Base-by-base conservation (phyloP, 1,139 yeast species). In the Yamadazyma conglobata region DNA sequence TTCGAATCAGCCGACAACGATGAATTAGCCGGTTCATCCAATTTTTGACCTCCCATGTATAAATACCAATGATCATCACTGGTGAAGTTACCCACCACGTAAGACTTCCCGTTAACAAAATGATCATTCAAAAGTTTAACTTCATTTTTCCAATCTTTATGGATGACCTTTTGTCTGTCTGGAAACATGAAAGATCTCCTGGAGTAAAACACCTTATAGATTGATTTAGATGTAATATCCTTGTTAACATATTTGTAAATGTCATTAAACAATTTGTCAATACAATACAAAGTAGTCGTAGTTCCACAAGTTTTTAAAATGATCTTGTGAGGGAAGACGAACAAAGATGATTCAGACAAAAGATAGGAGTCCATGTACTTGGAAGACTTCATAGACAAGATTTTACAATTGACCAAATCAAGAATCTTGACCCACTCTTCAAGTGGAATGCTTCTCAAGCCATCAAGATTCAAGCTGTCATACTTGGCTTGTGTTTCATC, bases 281-380 rank as follows among this genome's bases (percentile, higher is more conserved):
- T 61, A 46, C 96, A 91, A 19, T 79, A 75, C 40, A 91, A 70
- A 1, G 95, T 81, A 2, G 96, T 87, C 2, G 97, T 91, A 10
- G 96, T 89, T 8, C 98, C 98, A 56, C 98, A 91, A 10, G 98
- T 91, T 59, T 91, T 91, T 51, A 91, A 70, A 35, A 89, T 79
- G 43, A 89, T 50, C 56, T 85, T 88, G 58, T 88, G 91, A 18
- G 86, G 79, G 52, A 80, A 89, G 18, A 91, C 95, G 61, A 91
- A 89, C 52, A 91, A 64, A 12, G 95, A 84, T 25, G 95, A 84
- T 59, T 91, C 98, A 34, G 94, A 81, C 41, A 91, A 69, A 37
- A 91, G 70, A 50, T 85, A 91, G 7, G 96, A 89, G 52, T 88
- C 95, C 67, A 88, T 60, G 24, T 63, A 64, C 10, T 61, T 51